A percentile compares a stretch with the other conserved stretches of the same genome.
These are phyloP conservation scores for Suillus hirtellus DNA, from an alignment of 768 basidiomycete species.

Conservation along the genomic window DNA sequence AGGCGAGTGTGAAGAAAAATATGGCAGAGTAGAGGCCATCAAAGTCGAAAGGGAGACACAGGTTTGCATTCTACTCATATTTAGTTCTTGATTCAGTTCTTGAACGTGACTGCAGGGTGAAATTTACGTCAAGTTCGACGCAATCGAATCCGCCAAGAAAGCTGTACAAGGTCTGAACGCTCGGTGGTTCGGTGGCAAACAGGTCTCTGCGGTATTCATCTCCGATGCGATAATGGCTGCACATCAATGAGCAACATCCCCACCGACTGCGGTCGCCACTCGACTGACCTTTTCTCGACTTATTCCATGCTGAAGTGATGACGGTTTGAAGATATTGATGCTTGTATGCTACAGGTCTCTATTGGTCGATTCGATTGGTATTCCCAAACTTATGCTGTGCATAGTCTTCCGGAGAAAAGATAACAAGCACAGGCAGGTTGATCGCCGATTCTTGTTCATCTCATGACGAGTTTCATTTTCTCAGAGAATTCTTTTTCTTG, in stretches of 20 bases:
- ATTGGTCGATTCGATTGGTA: conserved; percentile 26
- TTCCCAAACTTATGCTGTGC: conserved; percentile 35
- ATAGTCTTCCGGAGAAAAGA: conserved; percentile 27
- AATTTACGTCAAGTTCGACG: conserved; percentile 91
- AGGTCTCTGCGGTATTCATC: conserved; percentile 85
- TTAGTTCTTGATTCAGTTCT: conserved; percentile 5
- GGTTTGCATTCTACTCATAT: conserved; percentile 45
- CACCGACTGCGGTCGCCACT: conserved; percentile 2
- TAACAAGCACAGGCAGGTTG: conserved; percentile 41
- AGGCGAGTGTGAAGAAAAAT: conserved; percentile 88
- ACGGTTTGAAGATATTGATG: conserved; percentile 31
- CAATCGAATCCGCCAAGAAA: conserved; percentile 75
- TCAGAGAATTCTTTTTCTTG: conserved; percentile 33
- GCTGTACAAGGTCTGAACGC: conserved; percentile 91
- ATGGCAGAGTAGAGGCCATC: conserved; percentile 84
- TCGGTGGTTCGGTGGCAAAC: conserved; percentile 95
- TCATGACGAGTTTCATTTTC: conserved; percentile 30
- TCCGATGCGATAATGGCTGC: conserved; percentile 94
- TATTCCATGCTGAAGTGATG: conserved; percentile 30
- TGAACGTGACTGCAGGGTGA: conserved; percentile 68
- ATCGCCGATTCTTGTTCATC: conserved; percentile 30
- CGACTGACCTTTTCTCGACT: conserved; percentile 27
- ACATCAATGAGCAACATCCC: conserved; percentile 56
- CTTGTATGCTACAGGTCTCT: conserved; percentile 31
- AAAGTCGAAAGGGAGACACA: conserved; percentile 93